Base-by-base conservation (phyloP, 768 basidiomycete species). In the Tricholoma sp. region DNA sequence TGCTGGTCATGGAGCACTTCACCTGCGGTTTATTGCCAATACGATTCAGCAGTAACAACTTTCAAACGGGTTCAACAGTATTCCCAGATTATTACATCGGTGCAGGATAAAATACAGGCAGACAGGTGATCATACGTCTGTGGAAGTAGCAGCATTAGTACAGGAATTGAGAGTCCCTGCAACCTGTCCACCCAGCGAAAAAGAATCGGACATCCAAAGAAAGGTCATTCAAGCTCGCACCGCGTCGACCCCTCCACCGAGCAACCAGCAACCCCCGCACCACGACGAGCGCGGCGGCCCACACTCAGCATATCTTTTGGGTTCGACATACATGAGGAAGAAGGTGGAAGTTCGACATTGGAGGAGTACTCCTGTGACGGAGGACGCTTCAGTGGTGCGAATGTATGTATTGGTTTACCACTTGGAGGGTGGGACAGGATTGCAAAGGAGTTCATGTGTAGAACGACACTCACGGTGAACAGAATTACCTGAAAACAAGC, bases 321-420 rank as follows among this genome's bases (percentile, higher is more conserved):
- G 85, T 89, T 88, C 83, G 79, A 72, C 80, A 72, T 69, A 68
- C 70, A 67, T 70, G 71, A 81, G 85, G 84, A 85, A 81, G 83
- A 89, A 63, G 84, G 72, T 88, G 76, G 76, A 76, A 78, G 80
- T 83, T 88, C 76, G 57, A 76, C 77, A 76, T 73, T 82, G 81
- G 78, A 74, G 88, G 88, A 89, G 86, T 88, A 73, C 84, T 83
- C 79, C 78, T 29, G 29, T 55, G 6, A 32, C 45, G 71, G 78
- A 85, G 85, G 84, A 75, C 79, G 65, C 83, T 88, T 77, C 77
- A 80, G 88, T 80, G 84, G 84, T 89, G 87, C 88, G 87, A 89
- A 89, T 88, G 77, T 79, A 70, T 79, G 79, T 74, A 74, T 59
- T 61, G 68, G 75, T 83, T 84, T 82, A 84, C 84, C 83, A 61